Evolutionary conservation across 1,284 basidiomycete species (phyloP).

Genomic region (Austropuccinia psidii): DNA sequence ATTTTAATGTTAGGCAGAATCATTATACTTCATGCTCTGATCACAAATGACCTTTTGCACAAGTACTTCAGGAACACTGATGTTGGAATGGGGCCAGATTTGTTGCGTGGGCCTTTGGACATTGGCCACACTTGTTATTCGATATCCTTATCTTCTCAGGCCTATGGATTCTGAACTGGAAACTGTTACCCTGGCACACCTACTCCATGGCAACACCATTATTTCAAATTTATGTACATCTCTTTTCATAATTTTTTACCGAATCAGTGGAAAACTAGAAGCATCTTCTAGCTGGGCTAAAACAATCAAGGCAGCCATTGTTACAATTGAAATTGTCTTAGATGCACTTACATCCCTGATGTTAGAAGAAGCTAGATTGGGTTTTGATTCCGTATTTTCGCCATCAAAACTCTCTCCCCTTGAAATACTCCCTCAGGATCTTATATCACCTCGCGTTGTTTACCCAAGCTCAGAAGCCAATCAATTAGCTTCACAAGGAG

Average conservation of each 20-base stretch:
- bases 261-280: conserved; percentile 1
- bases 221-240: not conserved
- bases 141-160: not conserved
- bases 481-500: not conserved
- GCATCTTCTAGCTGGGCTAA: not conserved
- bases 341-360: not conserved
- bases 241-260: not conserved
- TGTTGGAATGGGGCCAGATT: too few relatives aligned
- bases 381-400: not conserved
- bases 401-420: too few relatives aligned
- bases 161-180: not conserved
- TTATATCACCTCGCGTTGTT: too few relatives aligned
- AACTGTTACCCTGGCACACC: not conserved
- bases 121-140: not conserved
- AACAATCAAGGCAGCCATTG: conserved; percentile 13
- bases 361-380: not conserved
- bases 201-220: not conserved
- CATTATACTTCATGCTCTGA: too few relatives aligned
- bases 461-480: not conserved
- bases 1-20: not conserved
- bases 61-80: not conserved
- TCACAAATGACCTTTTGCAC: not conserved
- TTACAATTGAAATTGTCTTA: conserved; percentile 7
- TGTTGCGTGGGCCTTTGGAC: not conserved
- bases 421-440: conserved; percentile 2